A percentile compares a stretch with the other conserved stretches of the same genome.
Evolutionary conservation across 192 early-diverging fungal genomes (phyloP).

Genomic region (Backusella australiensis): DNA sequence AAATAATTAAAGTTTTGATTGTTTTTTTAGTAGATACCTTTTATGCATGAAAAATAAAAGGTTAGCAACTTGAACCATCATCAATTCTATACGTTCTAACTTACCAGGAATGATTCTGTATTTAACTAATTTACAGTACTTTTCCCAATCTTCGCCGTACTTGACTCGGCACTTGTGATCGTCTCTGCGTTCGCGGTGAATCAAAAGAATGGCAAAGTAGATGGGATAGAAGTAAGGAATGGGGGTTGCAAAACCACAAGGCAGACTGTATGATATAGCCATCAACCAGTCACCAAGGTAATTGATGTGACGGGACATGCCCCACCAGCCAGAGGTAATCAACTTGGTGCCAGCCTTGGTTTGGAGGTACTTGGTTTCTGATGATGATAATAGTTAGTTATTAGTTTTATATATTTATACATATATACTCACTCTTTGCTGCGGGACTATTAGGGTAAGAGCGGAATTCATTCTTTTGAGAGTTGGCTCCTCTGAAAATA

Average conservation of each 20-base stretch:
- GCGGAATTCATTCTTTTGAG: constrained; percentile 89
- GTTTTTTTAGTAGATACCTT: not conserved
- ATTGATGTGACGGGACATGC: constrained; percentile 90
- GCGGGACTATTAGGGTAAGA: constrained; percentile 58
- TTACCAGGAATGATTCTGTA: constrained; percentile 82
- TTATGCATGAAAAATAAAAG: not conserved
- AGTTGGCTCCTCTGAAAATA: constrained; percentile 89
- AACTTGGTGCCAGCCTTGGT: constrained; percentile 81
- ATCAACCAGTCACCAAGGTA: constrained; percentile 95
- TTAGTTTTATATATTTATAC: too few species aligned
- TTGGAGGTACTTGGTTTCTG: constrained; percentile 79
- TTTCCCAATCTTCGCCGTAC: constrained; percentile 93
- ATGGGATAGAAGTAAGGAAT: constrained; percentile 93
- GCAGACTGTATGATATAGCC: constrained; percentile 86
- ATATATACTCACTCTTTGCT: constrained; percentile 42
- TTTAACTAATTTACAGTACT: constrained; percentile 77
- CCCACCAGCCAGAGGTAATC: constrained; percentile 94
- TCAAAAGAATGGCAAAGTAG: constrained; percentile 88
- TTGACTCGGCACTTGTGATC: constrained; percentile 88
- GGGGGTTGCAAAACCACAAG: constrained; percentile 73
- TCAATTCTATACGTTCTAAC: not conserved
- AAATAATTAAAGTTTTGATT: not conserved
- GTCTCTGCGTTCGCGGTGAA: constrained; percentile 89
- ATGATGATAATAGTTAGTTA: too few species aligned
- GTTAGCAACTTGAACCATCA: not conserved